Percentiles rank a stretch among this genome's conserved stretches.
Conservation (phyloP, 495 filamentous ascomycete species). For the Diplogelasinospora grovesii region DNA sequence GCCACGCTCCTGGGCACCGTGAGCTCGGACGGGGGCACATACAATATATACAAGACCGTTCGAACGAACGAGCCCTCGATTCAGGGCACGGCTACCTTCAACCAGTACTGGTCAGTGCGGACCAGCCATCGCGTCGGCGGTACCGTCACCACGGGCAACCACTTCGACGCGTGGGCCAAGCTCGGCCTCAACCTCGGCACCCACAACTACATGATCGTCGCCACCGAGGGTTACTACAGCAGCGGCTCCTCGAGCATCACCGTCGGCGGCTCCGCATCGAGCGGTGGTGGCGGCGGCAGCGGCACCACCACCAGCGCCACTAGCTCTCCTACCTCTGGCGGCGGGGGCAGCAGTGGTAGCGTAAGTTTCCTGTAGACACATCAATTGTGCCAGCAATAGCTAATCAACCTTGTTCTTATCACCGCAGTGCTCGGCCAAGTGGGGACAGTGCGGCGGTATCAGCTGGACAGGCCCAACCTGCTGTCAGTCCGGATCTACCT, state of each 20-base stretch:
- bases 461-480: constrained; percentile 40
- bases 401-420: not conserved
- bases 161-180: constrained; percentile 57
- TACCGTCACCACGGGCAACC: constrained; percentile 44
- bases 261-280: constrained; percentile 21
- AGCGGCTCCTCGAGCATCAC: constrained; percentile 46
- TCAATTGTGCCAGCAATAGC: constrained; percentile 1
- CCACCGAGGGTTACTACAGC: constrained; percentile 51
- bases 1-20: constrained; percentile 47
- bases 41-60: constrained; percentile 55
- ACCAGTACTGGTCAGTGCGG: constrained; percentile 56
- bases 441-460: constrained; percentile 46
- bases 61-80: constrained; percentile 56
- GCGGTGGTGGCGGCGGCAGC: not conserved
- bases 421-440: constrained; percentile 23
- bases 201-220: constrained; percentile 52
- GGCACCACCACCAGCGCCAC: too few species aligned
- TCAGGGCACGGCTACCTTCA: constrained; percentile 48
- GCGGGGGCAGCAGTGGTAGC: constrained; percentile 4
- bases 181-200: constrained; percentile 46
- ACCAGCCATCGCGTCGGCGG: constrained; percentile 43
- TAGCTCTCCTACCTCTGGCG: not conserved
- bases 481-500: constrained; percentile 38
- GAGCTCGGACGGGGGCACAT: constrained; percentile 51
- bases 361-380: not conserved